These are phyloP conservation scores for Veloboletus limbatus DNA, from an alignment of 1,284 basidiomycete genomes.

Conservation along the genomic window DNA sequence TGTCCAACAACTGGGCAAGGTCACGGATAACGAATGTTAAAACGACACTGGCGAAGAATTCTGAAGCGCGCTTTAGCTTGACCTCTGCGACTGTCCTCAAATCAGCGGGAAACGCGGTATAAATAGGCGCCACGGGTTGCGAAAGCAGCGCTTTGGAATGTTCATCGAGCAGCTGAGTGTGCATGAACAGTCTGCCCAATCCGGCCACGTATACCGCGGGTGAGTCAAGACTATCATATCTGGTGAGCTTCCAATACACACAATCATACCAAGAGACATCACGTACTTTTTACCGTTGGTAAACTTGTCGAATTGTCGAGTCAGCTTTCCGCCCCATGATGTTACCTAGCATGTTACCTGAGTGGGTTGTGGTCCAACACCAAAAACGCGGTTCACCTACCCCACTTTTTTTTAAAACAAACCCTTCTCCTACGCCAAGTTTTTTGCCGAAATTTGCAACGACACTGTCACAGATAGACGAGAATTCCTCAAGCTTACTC, in stretches of 20 bases:
- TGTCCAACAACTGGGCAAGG: conserved; percentile 82
- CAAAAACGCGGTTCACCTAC: conserved; percentile 39
- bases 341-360: conserved; percentile 41
- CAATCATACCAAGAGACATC: conserved; percentile 11
- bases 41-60: conserved; percentile 90
- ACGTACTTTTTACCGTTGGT: conserved; percentile 87
- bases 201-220: conserved; percentile 83
- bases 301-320: conserved; percentile 84
- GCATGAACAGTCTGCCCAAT: conserved; percentile 71
- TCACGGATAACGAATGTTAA: conserved; percentile 90
- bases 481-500: conserved; percentile 67
- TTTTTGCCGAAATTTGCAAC: conserved; percentile 87
- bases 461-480: conserved; percentile 78
- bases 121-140: conserved; percentile 63
- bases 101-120: conserved; percentile 66
- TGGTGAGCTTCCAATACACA: conserved; percentile 13
- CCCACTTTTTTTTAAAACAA: conserved; percentile 75
- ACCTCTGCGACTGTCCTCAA: conserved; percentile 66
- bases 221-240: conserved; percentile 70
- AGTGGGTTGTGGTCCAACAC: conserved; percentile 6
- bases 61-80: conserved; percentile 76
- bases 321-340: conserved; percentile 79
- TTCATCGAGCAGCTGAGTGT: conserved; percentile 81
- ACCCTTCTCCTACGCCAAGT: conserved; percentile 81
- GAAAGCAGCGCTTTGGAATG: conserved; percentile 75